A percentile compares a stretch with the other conserved stretches of the same genome.
Conservation (phyloP, 805 yeast genomes). For the Wickerhamiella sorbophila region DNA sequence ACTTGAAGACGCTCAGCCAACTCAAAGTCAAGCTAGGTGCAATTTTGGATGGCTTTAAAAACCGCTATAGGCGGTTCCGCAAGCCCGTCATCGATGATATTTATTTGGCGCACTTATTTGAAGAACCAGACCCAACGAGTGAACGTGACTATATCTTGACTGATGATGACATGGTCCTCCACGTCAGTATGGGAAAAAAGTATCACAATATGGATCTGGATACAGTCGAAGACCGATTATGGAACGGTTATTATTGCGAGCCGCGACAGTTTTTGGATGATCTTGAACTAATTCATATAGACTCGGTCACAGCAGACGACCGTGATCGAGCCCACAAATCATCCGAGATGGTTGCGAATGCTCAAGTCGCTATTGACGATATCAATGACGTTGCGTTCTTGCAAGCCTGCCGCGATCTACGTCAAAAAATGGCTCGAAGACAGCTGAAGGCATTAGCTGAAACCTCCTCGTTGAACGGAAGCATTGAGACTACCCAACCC, state of each 20-base stretch:
- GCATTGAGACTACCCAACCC: constrained; percentile 5
- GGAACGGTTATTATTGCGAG: constrained; percentile 93
- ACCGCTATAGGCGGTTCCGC: constrained; percentile 73
- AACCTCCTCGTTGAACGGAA: constrained; percentile 6
- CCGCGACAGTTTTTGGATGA: constrained; percentile 83
- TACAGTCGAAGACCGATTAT: constrained; percentile 80
- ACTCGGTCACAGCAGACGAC: constrained; percentile 60
- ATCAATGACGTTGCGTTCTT: constrained; percentile 53
- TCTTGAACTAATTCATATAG: constrained; percentile 68
- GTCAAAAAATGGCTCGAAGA: constrained; percentile 15
- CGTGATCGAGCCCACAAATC: constrained; percentile 71
- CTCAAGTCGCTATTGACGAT: constrained; percentile 91
- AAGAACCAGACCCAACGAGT: constrained; percentile 24
- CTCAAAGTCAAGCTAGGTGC: constrained; percentile 76
- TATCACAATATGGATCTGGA: constrained; percentile 87
- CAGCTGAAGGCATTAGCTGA: constrained; percentile 14
- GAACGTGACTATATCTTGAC: constrained; percentile 28
- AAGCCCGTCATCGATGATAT: constrained; percentile 82
- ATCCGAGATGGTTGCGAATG: constrained; percentile 91
- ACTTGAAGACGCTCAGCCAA: constrained; percentile 70
- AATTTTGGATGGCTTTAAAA: constrained; percentile 78
- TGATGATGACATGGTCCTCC: constrained; percentile 66
- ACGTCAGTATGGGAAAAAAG: constrained; percentile 54
- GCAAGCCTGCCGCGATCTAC: constrained; percentile 58
- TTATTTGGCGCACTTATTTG: constrained; percentile 61